Evolutionary conservation across 768 basidiomycete genomes (phyloP).

Genomic region (Mycena belliarum): DNA sequence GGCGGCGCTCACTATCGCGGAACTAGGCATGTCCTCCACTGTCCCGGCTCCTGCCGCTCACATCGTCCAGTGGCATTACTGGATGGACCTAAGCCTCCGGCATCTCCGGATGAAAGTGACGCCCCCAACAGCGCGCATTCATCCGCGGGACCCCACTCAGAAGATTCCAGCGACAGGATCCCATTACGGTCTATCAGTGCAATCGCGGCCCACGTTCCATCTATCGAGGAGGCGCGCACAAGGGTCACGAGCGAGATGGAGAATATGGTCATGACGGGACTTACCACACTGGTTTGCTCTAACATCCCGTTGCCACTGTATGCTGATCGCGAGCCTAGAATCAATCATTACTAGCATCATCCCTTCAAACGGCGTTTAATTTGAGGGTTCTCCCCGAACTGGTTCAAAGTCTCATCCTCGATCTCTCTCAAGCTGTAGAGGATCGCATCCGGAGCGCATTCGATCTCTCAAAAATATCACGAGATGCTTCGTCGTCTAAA

Average conservation of each 20-base stretch:
- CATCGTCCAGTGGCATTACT: conserved; percentile 47
- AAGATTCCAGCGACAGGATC: conserved; percentile 33
- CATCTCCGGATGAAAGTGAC: not conserved
- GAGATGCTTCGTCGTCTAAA: conserved; percentile 78
- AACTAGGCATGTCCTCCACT: conserved; percentile 65
- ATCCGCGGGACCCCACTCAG: conserved; percentile 19
- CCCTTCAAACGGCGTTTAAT: conserved; percentile 95
- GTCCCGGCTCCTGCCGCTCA: conserved; percentile 9
- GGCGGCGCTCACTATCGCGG: conserved; percentile 92
- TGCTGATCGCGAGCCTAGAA: conserved; percentile 52
- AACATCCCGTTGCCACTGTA: not conserved
- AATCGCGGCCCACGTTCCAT: conserved; percentile 67
- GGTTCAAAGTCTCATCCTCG: conserved; percentile 74
- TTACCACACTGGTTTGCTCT: conserved; percentile 68
- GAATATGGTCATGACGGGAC: conserved; percentile 79
- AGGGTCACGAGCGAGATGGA: conserved; percentile 88
- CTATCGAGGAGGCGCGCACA: conserved; percentile 69
- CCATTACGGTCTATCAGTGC: conserved; percentile 75
- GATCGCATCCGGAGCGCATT: conserved; percentile 80
- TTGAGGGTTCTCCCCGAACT: conserved; percentile 81
- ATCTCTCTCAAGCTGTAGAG: conserved; percentile 83
- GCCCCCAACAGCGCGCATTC: not conserved
- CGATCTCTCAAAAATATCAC: conserved; percentile 84
- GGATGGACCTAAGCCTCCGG: conserved; percentile 36
- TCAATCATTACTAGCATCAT: conserved; percentile 87